Evolutionary conservation across 2,329 filamentous ascomycete species (phyloP), one percentile per base, ranked within the genome.

Genomic region (Thielaviopsis euricoi): DNA sequence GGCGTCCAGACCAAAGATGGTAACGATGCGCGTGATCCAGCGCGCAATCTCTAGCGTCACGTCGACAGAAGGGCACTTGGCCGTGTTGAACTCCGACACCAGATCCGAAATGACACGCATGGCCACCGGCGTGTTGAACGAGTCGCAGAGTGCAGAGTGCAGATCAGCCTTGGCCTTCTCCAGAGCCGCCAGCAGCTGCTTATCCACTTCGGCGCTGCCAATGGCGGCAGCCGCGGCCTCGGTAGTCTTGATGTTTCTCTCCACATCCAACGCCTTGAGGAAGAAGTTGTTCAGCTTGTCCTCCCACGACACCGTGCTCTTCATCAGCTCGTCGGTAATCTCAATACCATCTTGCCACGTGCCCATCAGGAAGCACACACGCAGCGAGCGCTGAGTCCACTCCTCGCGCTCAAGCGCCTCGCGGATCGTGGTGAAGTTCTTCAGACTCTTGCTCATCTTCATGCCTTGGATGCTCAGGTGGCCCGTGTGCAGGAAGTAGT

Each of bases 401-500:
- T 71, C 75, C 12, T 71, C 75, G 1, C 73, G 77, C 12, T 71
- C 71, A 7, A 97, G 73, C 0, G 90, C 89, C 68, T 94, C 87
- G 29, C 88, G 80, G 62, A 97, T 95, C 0, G 91, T 95, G 48
- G 89, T 89, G 70, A 96, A 96, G 69, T 96, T 97, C 74, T 97
- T 96, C 59, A 97, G 72, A 17, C 83, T 89, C 70, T 97, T 97
- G 59, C 86, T 91, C 91, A 97, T 97, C 70, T 97, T 97, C 22
- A 84, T 88, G 0, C 91, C 90, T 25, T 85, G 81, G 59, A 97
- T 96, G 6, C 70, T 71, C 53, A 96, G 72, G 68, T 97, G 91
- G 0, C 91, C 91, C 85, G 94, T 96, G 67, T 96, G 91, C 17
- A 96, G 68, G 71, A 96, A 97, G 71, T 96, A 95, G 67, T 93